phyloP scores from a whole-genome alignment of 1,139 yeast species.

The Tardiomyces digboiensis region DNA sequence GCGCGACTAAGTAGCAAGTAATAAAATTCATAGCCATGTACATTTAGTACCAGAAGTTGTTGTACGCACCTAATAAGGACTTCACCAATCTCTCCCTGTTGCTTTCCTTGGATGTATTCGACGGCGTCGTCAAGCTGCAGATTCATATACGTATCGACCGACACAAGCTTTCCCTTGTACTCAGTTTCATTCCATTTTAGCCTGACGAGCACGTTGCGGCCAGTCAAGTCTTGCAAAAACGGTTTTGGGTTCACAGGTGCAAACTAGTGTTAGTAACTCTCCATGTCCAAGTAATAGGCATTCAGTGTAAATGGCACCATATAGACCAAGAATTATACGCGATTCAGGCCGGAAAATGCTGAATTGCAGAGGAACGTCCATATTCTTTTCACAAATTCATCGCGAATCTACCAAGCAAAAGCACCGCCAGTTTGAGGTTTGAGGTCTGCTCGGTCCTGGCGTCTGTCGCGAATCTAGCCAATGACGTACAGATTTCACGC shows the following conservation, averaged over 20 bases:
- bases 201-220: conserved; percentile 67
- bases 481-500: too few relatives aligned
- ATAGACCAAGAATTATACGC: too few relatives aligned
- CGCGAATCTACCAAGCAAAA: too few relatives aligned
- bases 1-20: too few relatives aligned
- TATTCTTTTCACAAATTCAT: too few relatives aligned
- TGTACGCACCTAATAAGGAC: conserved; percentile 56
- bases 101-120: conserved; percentile 45
- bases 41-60: conserved; percentile 13
- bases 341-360: too few relatives aligned
- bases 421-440: too few relatives aligned
- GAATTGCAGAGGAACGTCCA: too few relatives aligned
- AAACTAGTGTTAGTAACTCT: background rate
- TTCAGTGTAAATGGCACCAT: too few relatives aligned
- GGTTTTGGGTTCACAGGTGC: conserved; percentile 70
- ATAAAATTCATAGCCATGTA: conserved; percentile 2
- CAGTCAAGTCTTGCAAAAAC: conserved; percentile 64
- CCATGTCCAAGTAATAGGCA: too few relatives aligned
- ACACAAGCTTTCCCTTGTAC: conserved; percentile 67
- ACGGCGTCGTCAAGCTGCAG: conserved; percentile 63
- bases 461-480: too few relatives aligned
- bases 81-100: conserved; percentile 64
- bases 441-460: too few relatives aligned
- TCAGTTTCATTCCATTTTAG: conserved; percentile 93
- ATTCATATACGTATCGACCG: conserved; percentile 93